A percentile compares a stretch with the other conserved stretches of the same genome.
These are phyloP conservation scores for Tetradesmus obliquus DNA, from an alignment of 139 green algal genomes.

Conservation along the genomic window DNA sequence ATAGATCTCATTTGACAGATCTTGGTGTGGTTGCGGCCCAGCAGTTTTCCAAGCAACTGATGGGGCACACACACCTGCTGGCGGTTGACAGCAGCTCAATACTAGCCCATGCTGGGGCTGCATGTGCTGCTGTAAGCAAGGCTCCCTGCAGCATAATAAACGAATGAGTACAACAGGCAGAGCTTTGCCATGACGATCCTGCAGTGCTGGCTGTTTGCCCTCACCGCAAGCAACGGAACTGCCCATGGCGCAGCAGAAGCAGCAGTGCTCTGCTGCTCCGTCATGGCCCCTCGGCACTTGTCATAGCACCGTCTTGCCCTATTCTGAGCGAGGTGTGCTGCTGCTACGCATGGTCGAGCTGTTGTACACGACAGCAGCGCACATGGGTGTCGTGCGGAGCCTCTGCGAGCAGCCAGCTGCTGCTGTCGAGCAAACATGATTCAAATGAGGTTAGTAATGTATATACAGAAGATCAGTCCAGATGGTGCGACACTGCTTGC, in stretches of 20 bases:
- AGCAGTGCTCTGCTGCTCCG: background rate
- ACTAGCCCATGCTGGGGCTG: background rate
- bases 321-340: background rate
- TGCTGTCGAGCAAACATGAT: background rate
- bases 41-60: background rate
- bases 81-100: background rate
- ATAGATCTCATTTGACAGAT: no score
- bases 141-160: background rate
- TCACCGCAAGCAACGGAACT: background rate
- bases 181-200: background rate
- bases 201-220: background rate
- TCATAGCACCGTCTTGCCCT: background rate
- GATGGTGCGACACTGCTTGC: background rate
- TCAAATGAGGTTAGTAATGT: background rate
- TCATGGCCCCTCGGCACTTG: background rate
- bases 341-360: background rate
- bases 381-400: background rate
- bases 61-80: background rate
- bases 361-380: background rate
- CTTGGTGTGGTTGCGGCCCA: no score
- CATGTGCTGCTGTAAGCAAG: background rate
- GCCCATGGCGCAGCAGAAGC: background rate
- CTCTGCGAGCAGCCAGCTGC: background rate
- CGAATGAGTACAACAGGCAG: background rate
- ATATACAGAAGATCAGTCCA: background rate